Percentiles rank a stretch among this genome's conserved stretches.
phyloP scores from a whole-genome alignment of 2,329 filamentous ascomycete species.

The Ophiostoma angusticollis region DNA sequence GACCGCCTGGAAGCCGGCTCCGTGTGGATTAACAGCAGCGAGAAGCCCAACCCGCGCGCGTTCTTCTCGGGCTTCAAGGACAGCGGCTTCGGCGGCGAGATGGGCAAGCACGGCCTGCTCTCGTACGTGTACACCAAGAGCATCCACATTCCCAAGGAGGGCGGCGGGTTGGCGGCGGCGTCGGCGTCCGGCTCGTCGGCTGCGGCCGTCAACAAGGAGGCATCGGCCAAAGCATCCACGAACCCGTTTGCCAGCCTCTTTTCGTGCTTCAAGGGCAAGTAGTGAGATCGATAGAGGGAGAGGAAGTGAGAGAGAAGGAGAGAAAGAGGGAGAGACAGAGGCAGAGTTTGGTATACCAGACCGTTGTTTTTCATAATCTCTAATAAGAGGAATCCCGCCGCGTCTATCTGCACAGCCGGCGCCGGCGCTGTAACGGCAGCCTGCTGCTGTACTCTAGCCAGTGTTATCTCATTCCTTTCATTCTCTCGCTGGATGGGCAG shows the following conservation, averaged over 20 bases:
- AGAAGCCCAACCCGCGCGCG: slow-evolving; percentile 20
- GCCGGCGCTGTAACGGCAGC: too few relatives aligned
- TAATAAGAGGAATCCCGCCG: too few relatives aligned
- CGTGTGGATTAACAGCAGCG: slow-evolving; percentile 43
- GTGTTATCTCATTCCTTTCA: background rate
- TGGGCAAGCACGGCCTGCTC: slow-evolving; percentile 23
- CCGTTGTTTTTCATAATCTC: background rate
- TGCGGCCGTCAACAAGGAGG: background rate
- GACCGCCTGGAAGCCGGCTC: slow-evolving; percentile 41
- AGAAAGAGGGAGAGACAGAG: too few relatives aligned
- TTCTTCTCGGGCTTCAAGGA: slow-evolving; percentile 23
- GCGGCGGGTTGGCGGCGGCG: background rate
- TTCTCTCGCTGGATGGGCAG: too few relatives aligned
- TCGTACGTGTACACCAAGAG: slow-evolving; percentile 23
- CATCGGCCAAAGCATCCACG: background rate
- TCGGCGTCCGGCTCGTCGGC: background rate
- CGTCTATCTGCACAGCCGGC: too few relatives aligned
- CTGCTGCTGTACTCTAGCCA: too few relatives aligned
- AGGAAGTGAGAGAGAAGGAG: too few relatives aligned
- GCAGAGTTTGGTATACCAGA: too few relatives aligned
- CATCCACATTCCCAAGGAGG: slow-evolving; percentile 19
- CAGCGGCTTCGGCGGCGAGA: slow-evolving; percentile 23
- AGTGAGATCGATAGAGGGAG: too few relatives aligned
- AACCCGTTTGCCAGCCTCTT: slow-evolving; percentile 2
- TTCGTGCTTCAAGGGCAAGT: background rate